These are phyloP conservation scores for Aspergillus sp. DNA, from an alignment of 2,329 filamentous ascomycete genomes.

Conservation along the genomic window DNA sequence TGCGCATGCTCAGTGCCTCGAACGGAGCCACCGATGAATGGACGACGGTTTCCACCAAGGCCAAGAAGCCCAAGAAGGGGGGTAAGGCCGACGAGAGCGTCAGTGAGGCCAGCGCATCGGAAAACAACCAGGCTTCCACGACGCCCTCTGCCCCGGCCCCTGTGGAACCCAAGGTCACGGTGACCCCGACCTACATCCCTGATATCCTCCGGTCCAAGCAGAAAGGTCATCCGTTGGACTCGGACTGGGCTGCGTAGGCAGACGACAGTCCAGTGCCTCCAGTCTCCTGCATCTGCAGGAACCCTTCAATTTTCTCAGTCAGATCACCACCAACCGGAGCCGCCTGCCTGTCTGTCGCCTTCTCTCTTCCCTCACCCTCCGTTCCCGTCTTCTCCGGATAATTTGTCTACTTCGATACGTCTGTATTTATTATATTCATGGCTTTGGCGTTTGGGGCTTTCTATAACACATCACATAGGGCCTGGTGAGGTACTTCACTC, in stretches of 20 bases:
- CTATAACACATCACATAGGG: slow-evolving; percentile 19
- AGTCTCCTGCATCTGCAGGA: background rate
- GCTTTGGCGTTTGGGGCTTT: slow-evolving; percentile 26
- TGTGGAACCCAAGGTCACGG: slow-evolving; percentile 27
- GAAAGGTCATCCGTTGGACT: slow-evolving; percentile 39
- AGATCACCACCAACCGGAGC: slow-evolving; percentile 1
- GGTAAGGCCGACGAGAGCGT: slow-evolving; percentile 35
- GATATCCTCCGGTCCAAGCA: slow-evolving; percentile 23
- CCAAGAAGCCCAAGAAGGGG: slow-evolving; percentile 41
- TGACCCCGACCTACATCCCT: slow-evolving; percentile 28
- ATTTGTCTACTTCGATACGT: slow-evolving; percentile 2
- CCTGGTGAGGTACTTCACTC: slow-evolving; percentile 13
- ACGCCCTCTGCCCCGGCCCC: slow-evolving; percentile 14
- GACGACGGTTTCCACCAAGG: slow-evolving; percentile 55
- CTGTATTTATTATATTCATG: slow-evolving; percentile 27
- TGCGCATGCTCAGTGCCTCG: slow-evolving; percentile 43
- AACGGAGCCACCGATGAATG: slow-evolving; percentile 48
- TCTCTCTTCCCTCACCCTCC: too few species aligned
- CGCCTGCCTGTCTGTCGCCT: too few species aligned
- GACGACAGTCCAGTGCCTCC: background rate
- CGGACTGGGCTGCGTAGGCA: slow-evolving; percentile 36
- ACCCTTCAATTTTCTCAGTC: background rate
- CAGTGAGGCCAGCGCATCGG: slow-evolving; percentile 38
- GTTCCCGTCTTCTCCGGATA: background rate
- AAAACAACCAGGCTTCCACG: slow-evolving; percentile 20